phyloP scores from a whole-genome alignment of 805 yeast genomes.

The Zygoascus tannicola region DNA sequence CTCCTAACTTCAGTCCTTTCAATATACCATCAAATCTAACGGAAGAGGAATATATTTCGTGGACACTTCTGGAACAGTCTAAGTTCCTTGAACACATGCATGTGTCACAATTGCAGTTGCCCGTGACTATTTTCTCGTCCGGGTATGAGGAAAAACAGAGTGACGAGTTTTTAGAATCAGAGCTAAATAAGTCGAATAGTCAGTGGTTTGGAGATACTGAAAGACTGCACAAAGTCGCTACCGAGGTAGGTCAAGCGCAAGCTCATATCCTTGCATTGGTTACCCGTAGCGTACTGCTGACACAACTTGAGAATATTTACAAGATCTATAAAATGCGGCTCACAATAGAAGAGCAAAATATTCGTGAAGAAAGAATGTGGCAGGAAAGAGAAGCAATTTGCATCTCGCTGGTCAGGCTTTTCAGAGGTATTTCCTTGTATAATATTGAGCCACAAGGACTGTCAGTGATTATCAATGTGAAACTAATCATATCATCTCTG shows the following conservation, averaged over 20 bases:
- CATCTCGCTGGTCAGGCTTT: conserved; percentile 5
- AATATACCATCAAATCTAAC: not conserved
- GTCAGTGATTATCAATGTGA: conserved; percentile 7
- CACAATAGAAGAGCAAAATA: not conserved
- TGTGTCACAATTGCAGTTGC: too few species aligned
- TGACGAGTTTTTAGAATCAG: not conserved
- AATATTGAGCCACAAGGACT: conserved; percentile 15
- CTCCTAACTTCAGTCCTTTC: not conserved
- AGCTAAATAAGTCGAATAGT: not conserved
- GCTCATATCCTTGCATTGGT: conserved; percentile 9
- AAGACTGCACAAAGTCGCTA: conserved; percentile 2
- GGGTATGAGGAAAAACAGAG: not conserved
- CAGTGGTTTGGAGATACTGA: not conserved
- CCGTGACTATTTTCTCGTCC: too few species aligned
- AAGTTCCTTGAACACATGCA: too few species aligned
- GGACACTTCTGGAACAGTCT: not conserved
- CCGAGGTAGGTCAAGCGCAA: conserved; percentile 10
- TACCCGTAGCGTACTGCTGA: conserved; percentile 9
- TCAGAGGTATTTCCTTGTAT: conserved; percentile 8
- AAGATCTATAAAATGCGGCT: not conserved
- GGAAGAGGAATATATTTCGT: not conserved
- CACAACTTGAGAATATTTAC: conserved; percentile 4
- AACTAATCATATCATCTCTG: conserved; percentile 8
- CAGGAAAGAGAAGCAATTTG: conserved; percentile 8
- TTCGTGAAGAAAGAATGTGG: conserved; percentile 6